Percentiles rank a stretch among this genome's conserved stretches.
These are phyloP conservation scores for Oryza glumipatula DNA, from an alignment of 176 grass and related monocot species.

Conservation along the genomic window DNA sequence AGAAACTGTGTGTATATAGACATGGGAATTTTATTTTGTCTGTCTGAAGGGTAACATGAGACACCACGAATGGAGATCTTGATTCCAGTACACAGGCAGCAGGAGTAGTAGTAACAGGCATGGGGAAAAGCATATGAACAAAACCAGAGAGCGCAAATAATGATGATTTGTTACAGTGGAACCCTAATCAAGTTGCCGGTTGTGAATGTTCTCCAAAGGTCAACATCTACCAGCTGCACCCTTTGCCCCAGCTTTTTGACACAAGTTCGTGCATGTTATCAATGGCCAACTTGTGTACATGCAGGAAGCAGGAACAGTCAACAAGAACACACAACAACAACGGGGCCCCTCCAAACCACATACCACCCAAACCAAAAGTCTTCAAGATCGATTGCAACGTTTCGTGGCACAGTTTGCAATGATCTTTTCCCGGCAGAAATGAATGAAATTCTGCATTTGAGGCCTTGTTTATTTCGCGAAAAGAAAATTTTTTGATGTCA, in stretches of 20 bases:
- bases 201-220: constrained; percentile 29
- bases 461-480: no score
- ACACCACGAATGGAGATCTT: constrained; percentile 17
- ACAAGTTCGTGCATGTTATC: neutral
- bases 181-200: constrained; percentile 16
- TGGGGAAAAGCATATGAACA: neutral
- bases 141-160: neutral
- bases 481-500: no score
- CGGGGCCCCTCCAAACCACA: neutral
- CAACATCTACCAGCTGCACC: constrained; percentile 40
- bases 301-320: neutral
- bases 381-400: constrained; percentile 20
- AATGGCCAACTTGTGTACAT: neutral
- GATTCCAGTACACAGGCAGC: neutral
- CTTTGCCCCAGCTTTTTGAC: constrained; percentile 38
- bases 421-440: neutral
- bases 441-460: neutral
- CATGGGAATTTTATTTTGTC: neutral
- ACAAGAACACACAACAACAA: constrained; percentile 5
- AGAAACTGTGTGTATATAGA: neutral
- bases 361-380: neutral
- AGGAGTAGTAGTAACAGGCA: no score
- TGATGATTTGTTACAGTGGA: neutral
- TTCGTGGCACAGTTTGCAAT: neutral
- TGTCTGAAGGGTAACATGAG: neutral